Percentiles rank a stretch among this genome's conserved stretches.
Conservation (phyloP, 1,139 yeast species). For the Zygosaccharomyces sapae region DNA sequence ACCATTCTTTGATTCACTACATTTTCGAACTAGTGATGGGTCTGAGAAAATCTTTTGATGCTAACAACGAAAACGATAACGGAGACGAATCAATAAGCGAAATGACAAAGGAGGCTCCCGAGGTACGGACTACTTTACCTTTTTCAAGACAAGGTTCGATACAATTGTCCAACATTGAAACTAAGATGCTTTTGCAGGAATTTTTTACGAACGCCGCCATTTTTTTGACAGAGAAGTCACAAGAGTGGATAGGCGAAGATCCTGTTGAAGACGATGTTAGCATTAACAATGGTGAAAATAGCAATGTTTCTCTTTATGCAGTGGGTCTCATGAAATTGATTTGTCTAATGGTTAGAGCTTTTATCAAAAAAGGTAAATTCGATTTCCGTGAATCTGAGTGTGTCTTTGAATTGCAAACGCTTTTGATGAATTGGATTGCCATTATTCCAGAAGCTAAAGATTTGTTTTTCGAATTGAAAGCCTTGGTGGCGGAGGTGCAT, state of each 20-base stretch:
- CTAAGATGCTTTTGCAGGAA: conserved; percentile 64
- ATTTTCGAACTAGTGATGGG: conserved; percentile 57
- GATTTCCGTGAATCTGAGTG: conserved; percentile 46
- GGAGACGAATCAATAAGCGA: conserved; percentile 15
- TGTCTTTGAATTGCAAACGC: conserved; percentile 52
- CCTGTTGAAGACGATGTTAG: conserved; percentile 8
- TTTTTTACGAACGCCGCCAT: conserved; percentile 52
- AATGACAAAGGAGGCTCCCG: background rate
- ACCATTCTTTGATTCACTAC: conserved; percentile 55
- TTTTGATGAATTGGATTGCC: conserved; percentile 61
- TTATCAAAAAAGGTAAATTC: conserved; percentile 45
- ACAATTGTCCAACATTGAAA: conserved; percentile 52
- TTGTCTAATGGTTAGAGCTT: conserved; percentile 56
- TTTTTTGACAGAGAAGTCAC: conserved; percentile 41
- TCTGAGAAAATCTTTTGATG: conserved; percentile 36
- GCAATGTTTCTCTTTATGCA: conserved; percentile 42
- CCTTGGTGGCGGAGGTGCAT: conserved; percentile 16
- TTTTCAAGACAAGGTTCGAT: conserved; percentile 56
- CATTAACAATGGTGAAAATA: conserved; percentile 40
- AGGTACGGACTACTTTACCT: conserved; percentile 24
- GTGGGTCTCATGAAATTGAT: conserved; percentile 50
- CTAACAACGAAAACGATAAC: conserved; percentile 17
- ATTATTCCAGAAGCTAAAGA: conserved; percentile 45
- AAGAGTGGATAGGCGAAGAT: conserved; percentile 11
- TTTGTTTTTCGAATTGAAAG: conserved; percentile 37